Base-by-base conservation (phyloP, 306 rosid species). In the Prinsepia uniflora region DNA sequence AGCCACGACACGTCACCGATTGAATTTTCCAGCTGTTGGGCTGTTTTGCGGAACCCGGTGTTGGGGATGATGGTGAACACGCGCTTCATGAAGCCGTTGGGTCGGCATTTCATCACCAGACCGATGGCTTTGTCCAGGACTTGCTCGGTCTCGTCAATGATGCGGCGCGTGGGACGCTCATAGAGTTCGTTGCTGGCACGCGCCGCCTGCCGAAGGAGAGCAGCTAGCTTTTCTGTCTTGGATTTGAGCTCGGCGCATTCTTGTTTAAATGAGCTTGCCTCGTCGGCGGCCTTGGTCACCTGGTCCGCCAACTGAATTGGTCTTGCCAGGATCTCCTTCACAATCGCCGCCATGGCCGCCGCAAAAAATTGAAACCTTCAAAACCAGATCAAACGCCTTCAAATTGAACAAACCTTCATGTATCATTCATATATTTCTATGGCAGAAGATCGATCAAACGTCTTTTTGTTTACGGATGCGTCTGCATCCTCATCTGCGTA, bases 251-350 rank as follows among this genome's bases (percentile, higher is more conserved):
- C 96, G 8, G 68, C 41, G 76, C 96, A 90, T 20, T 90, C 96
- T 65, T 74, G 83, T 1, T 81, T 84, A 80, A 86, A 84, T 15
- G 84, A 81, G 40, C 83, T 89, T 2, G 79, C 91, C 24, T 76
- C 88, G 0, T 90, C 94, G 0, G 94, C 79, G 7, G 79, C 24
- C 79, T 90, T 88, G 5, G 82, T 81, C 8, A 86, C 83, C 69
- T 82, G 91, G 81, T 90, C 96, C 10, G 96, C 91, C 82, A 87
- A 70, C 70, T 90, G 96, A 61, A 90, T 90, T 24, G 96, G 96
- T 82, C 90, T 65, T 39, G 94, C 89, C 82, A 90, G 82, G 85
- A 87, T 90, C 79, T 90, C 96, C 85, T 88, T 90, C 64, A 90
- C 94, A 42, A 86, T 79, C 63, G 89, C 82, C 76, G 94, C 82